Evolutionary conservation across 768 basidiomycete genomes (phyloP), one percentile per base, ranked within the genome.

Genomic region (Pholiota microspora): DNA sequence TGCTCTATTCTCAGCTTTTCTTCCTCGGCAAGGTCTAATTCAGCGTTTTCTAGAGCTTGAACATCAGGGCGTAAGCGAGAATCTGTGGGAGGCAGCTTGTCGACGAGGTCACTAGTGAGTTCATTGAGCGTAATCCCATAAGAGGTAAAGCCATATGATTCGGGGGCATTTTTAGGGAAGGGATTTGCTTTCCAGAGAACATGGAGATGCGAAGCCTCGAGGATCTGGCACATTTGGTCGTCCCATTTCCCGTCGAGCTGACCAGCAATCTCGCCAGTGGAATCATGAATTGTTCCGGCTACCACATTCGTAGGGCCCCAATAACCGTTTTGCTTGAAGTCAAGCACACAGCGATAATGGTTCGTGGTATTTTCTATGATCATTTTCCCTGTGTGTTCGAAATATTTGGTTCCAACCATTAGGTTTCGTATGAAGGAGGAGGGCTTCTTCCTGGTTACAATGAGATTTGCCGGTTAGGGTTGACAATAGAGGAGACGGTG

Each of bases 221-320:
- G 73, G 45, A 80, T 80, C 59, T 83, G 84, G n/a, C 82, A 80
- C 55, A 94, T 70, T 60, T 85, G 83, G 54, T 93, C 88, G 64
- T 94, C 89, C 93, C 92, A 95, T 68, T 88, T 92, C 45, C 92
- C 92, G 68, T 93, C 91, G n/a, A 94, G 71, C 34, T 79, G 78
- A 31, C 86, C 78, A 15, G 80, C 70, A 9, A 78, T 71, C 6
- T 82, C 70, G 21, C 86, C 87, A 29, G 76, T 72, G 15, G 77
- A 59, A 23, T 80, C 80, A 53, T 81, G 67, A 24, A 92, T 75
- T 4, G 74, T 66, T 4, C 89, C 92, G 18, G 79, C 71, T 46
- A 94, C 84, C 36, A 84, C 77, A 59, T 94, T 93, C 16, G 83
- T 76, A n/a, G 82, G 73, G 16, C 86, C 88, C 85, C 88, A 91